Evolutionary conservation across 768 basidiomycete species (phyloP), one percentile per base, ranked within the genome.

Genomic region (Porpolomopsis calyptriformis): DNA sequence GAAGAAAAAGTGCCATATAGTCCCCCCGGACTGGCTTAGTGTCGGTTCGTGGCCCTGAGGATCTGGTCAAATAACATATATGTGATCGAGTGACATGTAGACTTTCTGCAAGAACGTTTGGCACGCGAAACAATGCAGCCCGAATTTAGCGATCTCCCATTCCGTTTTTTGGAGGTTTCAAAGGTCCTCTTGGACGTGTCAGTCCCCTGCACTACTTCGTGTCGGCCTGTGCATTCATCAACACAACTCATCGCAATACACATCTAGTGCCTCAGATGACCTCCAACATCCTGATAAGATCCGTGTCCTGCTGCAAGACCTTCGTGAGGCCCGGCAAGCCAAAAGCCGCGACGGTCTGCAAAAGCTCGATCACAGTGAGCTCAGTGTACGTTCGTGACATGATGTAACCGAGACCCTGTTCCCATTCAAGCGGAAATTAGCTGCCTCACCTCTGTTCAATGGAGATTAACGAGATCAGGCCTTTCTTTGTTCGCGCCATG

Each of bases 241-340:
- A n/a, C n/a, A n/a, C n/a, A n/a, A n/a, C n/a, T n/a, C n/a, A n/a
- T n/a, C n/a, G n/a, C n/a, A n/a, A n/a, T n/a, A n/a, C n/a, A n/a
- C n/a, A n/a, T 31, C 14, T 46, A 97, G 94, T 0, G 93, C 94
- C 0, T 73, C 89, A 7, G 93, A 98, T 57, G 93, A 99, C 53
- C 67, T 97, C 6, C 77, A 82, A 45, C 79, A 81, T 47, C 78
- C 92, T 3, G 90, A 96, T 46, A 85, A 79, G 53, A 68, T 98
- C 18, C 77, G 88, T 4, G 81, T 82, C 4, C 64, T 98, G 2
- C 73, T 98, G 16, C 93, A 98, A 61, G 92, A 96, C 58, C 70
- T 98, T n/a, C 83, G 93, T 10, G 93, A 98, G 67, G 89, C 88
- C 10, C 76, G 96, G 31, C 94, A 97, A 60, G 85, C 92, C 6